Conservation (phyloP, 1,139 yeast species). For the Candida tunisiensis region DNA sequence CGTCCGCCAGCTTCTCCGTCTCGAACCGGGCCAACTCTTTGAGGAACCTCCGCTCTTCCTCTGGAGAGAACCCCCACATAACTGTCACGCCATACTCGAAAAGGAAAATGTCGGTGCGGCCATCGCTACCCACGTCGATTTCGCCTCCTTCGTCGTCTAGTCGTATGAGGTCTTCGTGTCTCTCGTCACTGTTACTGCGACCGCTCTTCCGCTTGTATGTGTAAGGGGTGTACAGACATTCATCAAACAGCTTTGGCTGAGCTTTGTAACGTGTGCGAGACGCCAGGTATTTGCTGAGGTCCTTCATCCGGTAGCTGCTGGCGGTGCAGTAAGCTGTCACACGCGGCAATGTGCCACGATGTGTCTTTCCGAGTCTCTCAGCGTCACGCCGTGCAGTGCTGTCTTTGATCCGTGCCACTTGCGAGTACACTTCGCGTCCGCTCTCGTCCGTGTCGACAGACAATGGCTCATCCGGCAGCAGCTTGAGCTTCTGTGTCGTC, state of each 20-base stretch:
- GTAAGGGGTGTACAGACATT: slow-evolving; percentile 85
- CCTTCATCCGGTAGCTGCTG: slow-evolving; percentile 80
- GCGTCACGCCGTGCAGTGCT: slow-evolving; percentile 93
- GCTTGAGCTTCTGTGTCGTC: slow-evolving; percentile 71
- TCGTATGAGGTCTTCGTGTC: slow-evolving; percentile 43
- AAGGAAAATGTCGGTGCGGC: slow-evolving; percentile 60
- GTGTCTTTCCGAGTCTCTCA: slow-evolving; percentile 79
- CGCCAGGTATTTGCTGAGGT: slow-evolving; percentile 67
- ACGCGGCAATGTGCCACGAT: slow-evolving; percentile 45
- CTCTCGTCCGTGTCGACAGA: slow-evolving; percentile 19
- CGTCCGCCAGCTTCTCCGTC: slow-evolving; percentile 74
- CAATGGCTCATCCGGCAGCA: slow-evolving; percentile 66
- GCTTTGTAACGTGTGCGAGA: slow-evolving; percentile 51
- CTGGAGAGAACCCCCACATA: slow-evolving; percentile 81
- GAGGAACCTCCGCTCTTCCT: slow-evolving; percentile 72
- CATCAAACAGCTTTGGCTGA: slow-evolving; percentile 83
- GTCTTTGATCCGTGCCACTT: slow-evolving; percentile 71
- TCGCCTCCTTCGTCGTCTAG: slow-evolving; percentile 93
- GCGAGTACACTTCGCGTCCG: slow-evolving; percentile 54
- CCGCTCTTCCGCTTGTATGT: slow-evolving; percentile 51
- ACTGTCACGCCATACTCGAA: slow-evolving; percentile 94
- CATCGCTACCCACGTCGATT: slow-evolving; percentile 60
- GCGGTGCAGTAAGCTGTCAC: slow-evolving; percentile 96
- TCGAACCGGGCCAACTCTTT: slow-evolving; percentile 78
- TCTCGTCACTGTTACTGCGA: slow-evolving; percentile 25